Percentiles rank a stretch among this genome's conserved stretches.
These are phyloP conservation scores for Kazachstania sp. DNA, from an alignment of 1,139 yeast genomes.

Conservation along the genomic window DNA sequence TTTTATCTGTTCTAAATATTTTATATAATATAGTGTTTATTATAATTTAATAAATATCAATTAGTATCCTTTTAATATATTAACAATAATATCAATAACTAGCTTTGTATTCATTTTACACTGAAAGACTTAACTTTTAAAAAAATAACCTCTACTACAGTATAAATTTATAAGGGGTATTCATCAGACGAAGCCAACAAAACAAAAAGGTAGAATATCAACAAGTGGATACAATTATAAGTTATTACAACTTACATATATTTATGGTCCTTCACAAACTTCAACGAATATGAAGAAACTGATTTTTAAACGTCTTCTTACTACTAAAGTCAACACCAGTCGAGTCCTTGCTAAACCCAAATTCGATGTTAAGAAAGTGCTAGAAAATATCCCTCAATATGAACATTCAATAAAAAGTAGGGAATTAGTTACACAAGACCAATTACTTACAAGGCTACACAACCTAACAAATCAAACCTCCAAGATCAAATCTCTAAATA, in stretches of 20 bases:
- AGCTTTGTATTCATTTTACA: too few relatives aligned
- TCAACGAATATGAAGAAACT: neutral
- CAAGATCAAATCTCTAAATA: conserved; percentile 16
- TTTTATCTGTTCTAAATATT: conserved; percentile 1
- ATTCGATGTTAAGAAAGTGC: conserved; percentile 42
- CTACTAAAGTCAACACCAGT: conserved; percentile 7
- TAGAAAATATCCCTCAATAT: conserved; percentile 35
- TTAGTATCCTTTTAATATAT: conserved; percentile 5
- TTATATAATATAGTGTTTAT: conserved; percentile 3
- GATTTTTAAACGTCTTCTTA: neutral
- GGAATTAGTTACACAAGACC: conserved; percentile 30
- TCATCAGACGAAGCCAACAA: too few relatives aligned
- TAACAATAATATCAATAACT: neutral
- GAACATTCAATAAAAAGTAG: conserved; percentile 43
- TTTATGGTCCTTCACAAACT: neutral
- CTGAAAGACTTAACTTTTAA: too few relatives aligned
- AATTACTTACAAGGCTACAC: conserved; percentile 31
- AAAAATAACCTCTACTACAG: too few relatives aligned
- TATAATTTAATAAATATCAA: conserved; percentile 4
- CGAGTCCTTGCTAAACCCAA: conserved; percentile 34
- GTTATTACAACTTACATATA: too few relatives aligned
- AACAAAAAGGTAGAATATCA: too few relatives aligned
- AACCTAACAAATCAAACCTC: conserved; percentile 27
- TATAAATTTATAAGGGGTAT: neutral
- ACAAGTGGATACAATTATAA: too few relatives aligned